Evolutionary conservation across 139 green algal genomes (phyloP), one percentile per base, ranked within the genome.

Genomic region (Ulvella scutata): DNA sequence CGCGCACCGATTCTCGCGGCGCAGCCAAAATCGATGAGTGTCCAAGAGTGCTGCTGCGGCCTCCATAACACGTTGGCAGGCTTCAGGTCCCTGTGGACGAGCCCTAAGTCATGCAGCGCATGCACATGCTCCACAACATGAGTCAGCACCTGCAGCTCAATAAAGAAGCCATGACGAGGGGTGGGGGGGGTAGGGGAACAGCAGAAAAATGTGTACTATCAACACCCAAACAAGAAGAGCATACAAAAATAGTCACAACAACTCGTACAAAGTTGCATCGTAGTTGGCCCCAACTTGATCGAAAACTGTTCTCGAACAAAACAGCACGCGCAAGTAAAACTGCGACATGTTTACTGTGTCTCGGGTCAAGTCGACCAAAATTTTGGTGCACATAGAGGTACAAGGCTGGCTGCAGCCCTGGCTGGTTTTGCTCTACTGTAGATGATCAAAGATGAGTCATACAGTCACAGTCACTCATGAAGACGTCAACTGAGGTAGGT

Each of bases 131-230:
- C 51, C n/a, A n/a, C 31, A 2, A 67, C 33, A 1, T 67, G 51
- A 67, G n/a, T 67, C 9, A 67, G 51, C 51, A 67, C 51, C 51
- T 67, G 51, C 51, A 67, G n/a, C n/a, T n/a, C n/a, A n/a, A n/a
- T n/a, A n/a, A n/a, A n/a, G n/a, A n/a, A n/a, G n/a, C n/a, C n/a
- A n/a, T n/a, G n/a, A n/a, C n/a, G n/a, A n/a, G n/a, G n/a, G n/a
- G n/a, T n/a, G n/a, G n/a, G n/a, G n/a, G n/a, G n/a, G n/a, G n/a
- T n/a, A n/a, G n/a, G n/a, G 17, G 51, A n/a, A 67, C 40, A 20
- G 40, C 40, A 0, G 17, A 20, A n/a, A 17, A 51, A n/a, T 51
- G 40, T 59, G 40, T 59, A 20, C 21, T 59, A 20, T 17, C 0
- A 59, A 59, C 40, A 59, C 40, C 21, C 40, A 20, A 26, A 20